Evolutionary conservation across 1,139 yeast species (phyloP), one percentile per base, ranked within the genome.

Genomic region (Wickerhamomyces sp.): DNA sequence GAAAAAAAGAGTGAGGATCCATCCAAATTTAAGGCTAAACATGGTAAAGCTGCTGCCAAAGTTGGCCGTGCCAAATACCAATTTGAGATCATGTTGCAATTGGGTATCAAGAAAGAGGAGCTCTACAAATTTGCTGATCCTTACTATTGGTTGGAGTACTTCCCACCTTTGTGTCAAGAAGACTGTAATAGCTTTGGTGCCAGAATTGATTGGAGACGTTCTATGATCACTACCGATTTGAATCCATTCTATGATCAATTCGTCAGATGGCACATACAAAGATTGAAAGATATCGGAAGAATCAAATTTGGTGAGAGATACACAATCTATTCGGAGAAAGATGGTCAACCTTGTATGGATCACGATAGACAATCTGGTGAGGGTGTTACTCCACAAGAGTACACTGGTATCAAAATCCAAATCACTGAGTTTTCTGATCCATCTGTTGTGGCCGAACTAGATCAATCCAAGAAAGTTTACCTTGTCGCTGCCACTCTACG

Each of bases 331-430:
- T 89, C 97, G 28, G 95, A 89, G 57, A 89, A 85, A 67, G 98
- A 91, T 64, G 96, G 96, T 42, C 99, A 91, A 69, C 95, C 98
- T 31, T 91, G 99, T 72, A 89, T 91, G 88, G 98, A 91, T 64
- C 99, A 91, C 63, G 99, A 91, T 64, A 83, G 99, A 72, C 83
- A 76, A 62, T 77, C 91, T 34, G 99, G 99, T 58, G 99, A 91
- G 69, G 98, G 95, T 60, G 89, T 91, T 34, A 76, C 82, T 49
- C 96, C 98, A 28, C 98, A 93, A 64, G 98, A 91, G 62, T 91
- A 91, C 62, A 80, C 88, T 28, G 96, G 93, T 52, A 78, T 91
- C 57, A 91, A 91, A 72, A 91, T 91, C 55, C 67, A 72, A 59
- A 71, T 78, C 28, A 51, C 57, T n/a, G 65, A 62, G 43, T 64